Percentiles rank a stretch among this genome's conserved stretches.
These are phyloP conservation scores for Penicillium sp. DNA, from an alignment of 2,329 filamentous ascomycete genomes.

Conservation along the genomic window DNA sequence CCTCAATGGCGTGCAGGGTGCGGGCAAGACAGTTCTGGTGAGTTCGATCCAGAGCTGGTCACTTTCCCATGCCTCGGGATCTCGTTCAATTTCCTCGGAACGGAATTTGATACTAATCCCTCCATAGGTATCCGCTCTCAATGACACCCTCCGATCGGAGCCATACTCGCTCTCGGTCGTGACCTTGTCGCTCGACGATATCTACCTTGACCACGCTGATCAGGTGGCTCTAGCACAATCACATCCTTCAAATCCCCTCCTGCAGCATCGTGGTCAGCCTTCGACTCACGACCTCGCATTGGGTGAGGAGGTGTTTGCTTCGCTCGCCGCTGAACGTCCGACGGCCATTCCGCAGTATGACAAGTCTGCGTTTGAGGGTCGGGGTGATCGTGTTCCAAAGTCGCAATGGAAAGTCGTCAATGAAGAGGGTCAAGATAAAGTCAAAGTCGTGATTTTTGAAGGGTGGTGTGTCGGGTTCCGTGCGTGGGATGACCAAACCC, in stretches of 20 bases:
- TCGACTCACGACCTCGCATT: slow-evolving; percentile 77
- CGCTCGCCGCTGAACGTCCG: slow-evolving; percentile 52
- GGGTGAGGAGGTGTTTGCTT: slow-evolving; percentile 61
- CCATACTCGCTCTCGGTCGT: slow-evolving; percentile 63
- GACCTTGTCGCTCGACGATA: slow-evolving; percentile 82
- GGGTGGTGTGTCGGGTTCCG: slow-evolving; percentile 91
- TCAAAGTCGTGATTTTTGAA: slow-evolving; percentile 75
- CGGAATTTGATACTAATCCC: slow-evolving; percentile 1
- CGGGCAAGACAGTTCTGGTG: slow-evolving; percentile 87
- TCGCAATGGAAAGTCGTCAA: slow-evolving; percentile 61
- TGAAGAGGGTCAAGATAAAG: slow-evolving; percentile 31
- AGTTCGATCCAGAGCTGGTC: slow-evolving; percentile 22
- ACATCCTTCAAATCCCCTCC: slow-evolving; percentile 69
- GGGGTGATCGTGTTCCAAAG: slow-evolving; percentile 70
- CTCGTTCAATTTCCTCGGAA: slow-evolving; percentile 8
- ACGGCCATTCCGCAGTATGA: slow-evolving; percentile 74
- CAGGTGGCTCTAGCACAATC: slow-evolving; percentile 64
- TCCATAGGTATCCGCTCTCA: slow-evolving; percentile 60
- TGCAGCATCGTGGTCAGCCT: slow-evolving; percentile 81
- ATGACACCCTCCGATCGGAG: slow-evolving; percentile 57
- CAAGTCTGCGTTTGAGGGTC: slow-evolving; percentile 73
- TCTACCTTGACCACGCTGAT: slow-evolving; percentile 74
- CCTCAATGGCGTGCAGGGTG: slow-evolving; percentile 87
- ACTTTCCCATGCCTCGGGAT: slow-evolving; percentile 3
- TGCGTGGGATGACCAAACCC: slow-evolving; percentile 56